Evolutionary conservation across 805 yeast genomes (phyloP).

Genomic region (Isabelozyma rhagii): DNA sequence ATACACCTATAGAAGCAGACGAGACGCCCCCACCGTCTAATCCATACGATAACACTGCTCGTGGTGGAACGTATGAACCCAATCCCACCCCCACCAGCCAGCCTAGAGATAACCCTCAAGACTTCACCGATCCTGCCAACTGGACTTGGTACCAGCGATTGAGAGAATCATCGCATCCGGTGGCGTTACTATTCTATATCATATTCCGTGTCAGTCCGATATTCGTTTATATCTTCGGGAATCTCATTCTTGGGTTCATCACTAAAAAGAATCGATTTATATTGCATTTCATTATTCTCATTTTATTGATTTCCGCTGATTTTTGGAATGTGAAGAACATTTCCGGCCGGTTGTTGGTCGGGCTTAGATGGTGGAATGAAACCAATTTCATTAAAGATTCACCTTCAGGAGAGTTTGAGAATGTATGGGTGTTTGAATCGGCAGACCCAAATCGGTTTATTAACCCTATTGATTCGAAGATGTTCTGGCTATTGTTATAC

Average conservation of each 20-base stretch:
- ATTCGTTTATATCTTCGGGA: conserved; percentile 66
- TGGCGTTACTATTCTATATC: conserved; percentile 67
- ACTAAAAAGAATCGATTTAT: conserved; percentile 51
- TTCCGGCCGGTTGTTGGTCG: conserved; percentile 85
- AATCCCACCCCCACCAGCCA: neutral
- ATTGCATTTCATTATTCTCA: conserved; percentile 72
- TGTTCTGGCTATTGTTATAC: conserved; percentile 82
- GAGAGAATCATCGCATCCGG: conserved; percentile 75
- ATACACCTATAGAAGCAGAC: conserved; percentile 10
- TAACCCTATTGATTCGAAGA: conserved; percentile 87
- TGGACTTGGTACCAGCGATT: conserved; percentile 33
- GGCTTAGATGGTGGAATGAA: conserved; percentile 97
- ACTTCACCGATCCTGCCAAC: conserved; percentile 7
- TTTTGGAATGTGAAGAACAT: conserved; percentile 93
- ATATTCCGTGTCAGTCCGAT: conserved; percentile 63
- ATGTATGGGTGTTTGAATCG: conserved; percentile 84
- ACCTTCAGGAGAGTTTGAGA: conserved; percentile 51
- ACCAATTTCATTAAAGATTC: conserved; percentile 39
- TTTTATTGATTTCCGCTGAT: conserved; percentile 79
- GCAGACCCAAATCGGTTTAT: conserved; percentile 70
- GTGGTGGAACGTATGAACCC: conserved; percentile 1
- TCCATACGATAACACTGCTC: neutral
- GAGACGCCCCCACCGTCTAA: neutral
- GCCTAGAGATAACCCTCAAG: neutral
- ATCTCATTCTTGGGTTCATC: conserved; percentile 51